These are phyloP conservation scores for Solanum clarkiae DNA, from an alignment of 257 asterid species.

Conservation along the genomic window DNA sequence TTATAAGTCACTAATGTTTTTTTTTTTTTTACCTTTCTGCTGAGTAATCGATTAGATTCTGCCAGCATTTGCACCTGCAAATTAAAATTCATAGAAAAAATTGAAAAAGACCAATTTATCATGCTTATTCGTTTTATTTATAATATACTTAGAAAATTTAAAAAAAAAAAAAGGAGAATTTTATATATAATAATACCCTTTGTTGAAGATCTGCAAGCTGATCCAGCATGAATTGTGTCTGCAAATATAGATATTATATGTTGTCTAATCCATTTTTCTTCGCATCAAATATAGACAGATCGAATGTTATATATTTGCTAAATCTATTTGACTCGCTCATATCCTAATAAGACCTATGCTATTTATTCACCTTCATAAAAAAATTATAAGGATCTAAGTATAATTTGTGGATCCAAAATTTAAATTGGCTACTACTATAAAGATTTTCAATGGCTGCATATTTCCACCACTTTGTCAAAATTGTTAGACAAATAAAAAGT, in stretches of 20 bases:
- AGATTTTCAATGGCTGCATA: no score
- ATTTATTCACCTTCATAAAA: neutral
- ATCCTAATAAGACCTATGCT: neutral
- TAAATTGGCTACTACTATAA: no score
- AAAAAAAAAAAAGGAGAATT: no score
- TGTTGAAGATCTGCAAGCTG: constrained; percentile 19
- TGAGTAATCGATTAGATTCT: constrained; percentile 1
- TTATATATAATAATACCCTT: neutral
- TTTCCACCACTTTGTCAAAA: no score
- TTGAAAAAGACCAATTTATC: neutral
- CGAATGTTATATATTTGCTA: neutral
- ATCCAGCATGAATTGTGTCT: constrained; percentile 15
- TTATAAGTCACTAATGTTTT: neutral
- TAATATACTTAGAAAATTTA: no score
- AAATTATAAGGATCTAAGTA: no score
- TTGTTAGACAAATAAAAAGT: no score
- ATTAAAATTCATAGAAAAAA: neutral
- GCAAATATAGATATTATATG: neutral
- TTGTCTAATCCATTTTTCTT: neutral
- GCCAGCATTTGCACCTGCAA: constrained; percentile 6
- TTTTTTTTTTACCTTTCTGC: neutral
- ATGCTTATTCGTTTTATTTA: neutral
- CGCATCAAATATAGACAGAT: neutral
- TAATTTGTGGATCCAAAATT: no score
- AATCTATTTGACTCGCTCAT: neutral